Percentiles rank a stretch among this genome's conserved stretches.
Conservation (phyloP, 139 green algal species). For the Chlamydomonas sp. region DNA sequence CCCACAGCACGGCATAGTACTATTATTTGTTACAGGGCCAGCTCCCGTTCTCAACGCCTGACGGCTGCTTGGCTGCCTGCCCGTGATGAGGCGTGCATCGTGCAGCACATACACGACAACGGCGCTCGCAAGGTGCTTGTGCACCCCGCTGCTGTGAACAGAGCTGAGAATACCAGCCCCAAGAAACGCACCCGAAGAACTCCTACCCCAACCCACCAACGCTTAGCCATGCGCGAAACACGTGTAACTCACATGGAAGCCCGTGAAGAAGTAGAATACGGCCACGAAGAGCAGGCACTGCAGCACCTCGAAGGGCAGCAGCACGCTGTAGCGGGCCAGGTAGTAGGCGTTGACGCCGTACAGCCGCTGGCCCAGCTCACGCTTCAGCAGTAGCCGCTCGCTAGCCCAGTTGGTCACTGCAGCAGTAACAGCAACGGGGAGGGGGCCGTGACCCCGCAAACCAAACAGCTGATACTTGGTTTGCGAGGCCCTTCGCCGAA, state of each 20-base stretch:
- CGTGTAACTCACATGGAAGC: conserved; percentile 34
- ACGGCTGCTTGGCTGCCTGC: no score
- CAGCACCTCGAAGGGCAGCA: conserved; percentile 24
- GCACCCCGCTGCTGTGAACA: no score
- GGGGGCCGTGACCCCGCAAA: no score
- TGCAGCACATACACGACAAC: no score
- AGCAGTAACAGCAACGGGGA: not conserved
- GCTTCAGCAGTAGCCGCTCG: conserved; percentile 45
- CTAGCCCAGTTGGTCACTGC: conserved; percentile 38
- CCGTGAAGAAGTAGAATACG: conserved; percentile 53
- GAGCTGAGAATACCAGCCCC: no score
- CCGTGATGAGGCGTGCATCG: no score
- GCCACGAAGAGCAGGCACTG: conserved; percentile 37
- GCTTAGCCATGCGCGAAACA: not conserved
- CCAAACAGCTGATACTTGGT: no score
- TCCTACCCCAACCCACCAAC: not conserved
- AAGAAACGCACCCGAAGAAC: not conserved
- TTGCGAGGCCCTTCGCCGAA: no score
- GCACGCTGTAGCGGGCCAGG: conserved; percentile 26
- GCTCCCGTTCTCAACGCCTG: no score
- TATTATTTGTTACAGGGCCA: no score
- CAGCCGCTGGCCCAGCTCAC: conserved; percentile 40
- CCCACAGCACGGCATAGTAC: no score
- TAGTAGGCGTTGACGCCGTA: conserved; percentile 47
- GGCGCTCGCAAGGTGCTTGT: no score